These are phyloP conservation scores for Auriscalpium vulgare DNA, from an alignment of 768 basidiomycete species.

Conservation along the genomic window DNA sequence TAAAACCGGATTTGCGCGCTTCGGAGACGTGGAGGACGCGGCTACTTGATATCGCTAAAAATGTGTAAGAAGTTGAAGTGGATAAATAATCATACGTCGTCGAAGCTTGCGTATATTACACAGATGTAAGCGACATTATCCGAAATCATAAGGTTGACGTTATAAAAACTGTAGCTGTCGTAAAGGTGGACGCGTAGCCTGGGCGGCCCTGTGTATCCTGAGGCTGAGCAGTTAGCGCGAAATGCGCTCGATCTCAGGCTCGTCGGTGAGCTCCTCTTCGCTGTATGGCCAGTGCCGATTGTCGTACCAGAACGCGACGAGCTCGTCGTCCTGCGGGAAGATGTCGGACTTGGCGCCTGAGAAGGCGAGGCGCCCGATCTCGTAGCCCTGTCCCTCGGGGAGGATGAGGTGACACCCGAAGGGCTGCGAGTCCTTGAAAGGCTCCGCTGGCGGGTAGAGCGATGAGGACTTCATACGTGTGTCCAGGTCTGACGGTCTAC, in stretches of 20 bases:
- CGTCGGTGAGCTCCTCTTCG: conserved; percentile 3
- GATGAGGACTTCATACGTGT: conserved; percentile 6
- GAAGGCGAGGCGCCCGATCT: conserved; percentile 10
- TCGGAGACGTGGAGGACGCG: conserved; percentile 6
- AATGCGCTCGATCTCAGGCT: conserved; percentile 4
- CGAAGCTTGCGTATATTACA: too few species aligned
- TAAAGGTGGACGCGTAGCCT: too few species aligned
- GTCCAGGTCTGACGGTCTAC: conserved; percentile 11
- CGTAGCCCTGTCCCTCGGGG: conserved; percentile 3
- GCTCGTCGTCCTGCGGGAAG: conserved; percentile 12
- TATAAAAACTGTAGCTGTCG: too few species aligned
- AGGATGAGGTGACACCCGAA: conserved; percentile 13
- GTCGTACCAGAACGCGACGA: conserved; percentile 15
- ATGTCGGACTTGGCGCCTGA: conserved; percentile 8
- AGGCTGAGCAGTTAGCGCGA: neutral
- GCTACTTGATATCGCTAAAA: neutral
- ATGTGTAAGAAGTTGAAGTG: too few species aligned
- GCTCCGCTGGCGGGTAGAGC: neutral
- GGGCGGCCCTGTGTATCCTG: too few species aligned
- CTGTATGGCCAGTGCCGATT: conserved; percentile 8
- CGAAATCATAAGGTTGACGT: too few species aligned
- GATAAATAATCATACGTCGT: too few species aligned
- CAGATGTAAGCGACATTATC: too few species aligned
- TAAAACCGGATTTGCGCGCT: conserved; percentile 9
- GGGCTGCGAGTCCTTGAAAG: neutral